Base-by-base conservation (phyloP, 805 yeast species). In the Candida suzukii region DNA sequence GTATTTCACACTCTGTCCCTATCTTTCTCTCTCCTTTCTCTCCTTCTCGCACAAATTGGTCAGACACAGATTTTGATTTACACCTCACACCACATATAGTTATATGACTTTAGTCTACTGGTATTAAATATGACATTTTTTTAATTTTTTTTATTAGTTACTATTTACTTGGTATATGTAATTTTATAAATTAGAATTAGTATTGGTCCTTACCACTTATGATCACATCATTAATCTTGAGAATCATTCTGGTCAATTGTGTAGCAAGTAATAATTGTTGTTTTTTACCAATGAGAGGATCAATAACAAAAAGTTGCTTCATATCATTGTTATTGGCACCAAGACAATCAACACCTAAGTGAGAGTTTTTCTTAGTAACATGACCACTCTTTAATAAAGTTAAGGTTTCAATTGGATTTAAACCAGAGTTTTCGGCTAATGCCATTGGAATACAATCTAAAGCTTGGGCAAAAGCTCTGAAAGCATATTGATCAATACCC, bases 401-500 rank as follows among this genome's bases (percentile, higher is more conserved):
- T 56, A 93, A 74, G 3, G 95, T 82, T 62, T 88, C 96, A 52
- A 95, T 90, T 43, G 98, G 93, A 54, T 87, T 85, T 56, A 90
- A 72, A 48, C 99, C 99, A 12, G 97, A 88, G 66, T 93, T 93
- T 67, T 90, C 98, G 35, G 99, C 98, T 51, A 93, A 73, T 6
- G 95, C 83, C 85, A 88, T 82, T 46, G 98, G 97, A 46, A 93
- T 82, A 37, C 78, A 77, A 62, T 93, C 99, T 56, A 93, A 70
- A 11, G 99, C 98, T 47, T 74, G 74, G 8, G 97, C 76, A 64
- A 93, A 93, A 1, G 96, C 95, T 58, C 97, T 80, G 79, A 93
- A 88, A 0, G 98, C 98, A 61, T 93, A 93, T 70, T 95, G 99
- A 56, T 91, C 97, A 48, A 91, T 91, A 43, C 98, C 98, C 53